Base-by-base conservation (phyloP, 2,329 filamentous ascomycete species). In the Botryotinia convoluta region DNA sequence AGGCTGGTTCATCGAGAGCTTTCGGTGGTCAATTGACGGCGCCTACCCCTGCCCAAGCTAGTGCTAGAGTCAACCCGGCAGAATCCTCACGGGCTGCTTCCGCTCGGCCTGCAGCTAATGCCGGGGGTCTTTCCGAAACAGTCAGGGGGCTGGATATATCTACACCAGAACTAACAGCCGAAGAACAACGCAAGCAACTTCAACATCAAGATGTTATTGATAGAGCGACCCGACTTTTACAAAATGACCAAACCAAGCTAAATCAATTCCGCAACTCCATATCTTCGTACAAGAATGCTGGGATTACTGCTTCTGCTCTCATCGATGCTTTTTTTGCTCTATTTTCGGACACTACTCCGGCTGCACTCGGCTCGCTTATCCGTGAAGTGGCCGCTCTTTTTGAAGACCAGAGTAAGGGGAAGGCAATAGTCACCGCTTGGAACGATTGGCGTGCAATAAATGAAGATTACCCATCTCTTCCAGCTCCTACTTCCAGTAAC, bases 391-490 rank as follows among this genome's bases (percentile, higher is more conserved):
- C 95, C 8, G 95, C 98, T 70, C 89, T 99, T 18, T 98, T 96
- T 78, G 95, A 99, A 78, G 92, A 97, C 77, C 87, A 91, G 68
- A 81, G 82, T 29, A 97, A 97, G 81, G 90, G 90, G 1, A 90
- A 92, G 70, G 86, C 85, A 0, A 84, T 99, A 4, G 88, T 94
- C 39, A 92, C 92, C 78, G 93, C 95, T 1, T 98, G 95, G 94
- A 93, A 94, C 78, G 93, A 97, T 82, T 98, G 95, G 93, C 93
- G 93, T 64, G 94, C 94, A 54, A 96, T 97, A 83, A 97, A 97
- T 77, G 95, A 98, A 82, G 95, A 98, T 81, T 98, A 98, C 78
- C 95, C 95, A 0, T 93, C 93, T 2, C 85, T 98, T 0, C 95
- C 95, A 1, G 92, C 92, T 0, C 87, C 93, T 0, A 88, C 88